Base-by-base conservation (phyloP, 495 filamentous ascomycete genomes). In the Penicillium cosmopolitanum region DNA sequence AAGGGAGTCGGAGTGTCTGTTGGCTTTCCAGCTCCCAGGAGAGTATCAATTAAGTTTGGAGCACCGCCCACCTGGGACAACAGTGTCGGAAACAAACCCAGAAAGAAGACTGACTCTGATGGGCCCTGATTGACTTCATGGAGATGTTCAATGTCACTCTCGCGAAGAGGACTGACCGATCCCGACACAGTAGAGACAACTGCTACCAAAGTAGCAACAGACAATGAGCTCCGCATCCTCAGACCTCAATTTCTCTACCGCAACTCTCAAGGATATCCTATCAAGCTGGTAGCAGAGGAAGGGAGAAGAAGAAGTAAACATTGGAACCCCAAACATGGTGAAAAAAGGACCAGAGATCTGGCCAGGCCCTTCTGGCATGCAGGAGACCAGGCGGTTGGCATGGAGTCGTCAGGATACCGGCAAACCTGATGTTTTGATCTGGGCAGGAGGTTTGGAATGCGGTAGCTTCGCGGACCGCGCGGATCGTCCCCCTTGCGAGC, bases 141-240 rank as follows among this genome's bases (percentile, higher is more conserved):
- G 9, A 48, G 10, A 28, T 48, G 46, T 28, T 48, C 46, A 48
- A 48, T 48, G 21, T 48, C 46, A 23, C 23, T 50, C 33, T 25
- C 50, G 12, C 46, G 5, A 19, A 58, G 18, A 12, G 67, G 67
- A 16, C 57, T 12, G 40, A 60, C 50, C 35, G 58, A 50, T 50
- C 65, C 40, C 15, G 56, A 70, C 11, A 48, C 58, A 11, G 65
- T 38, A 23, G 50, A 15, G 15, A 53, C 21, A 40, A 61, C 23
- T 46, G 55, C 62, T 58, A 53, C 56, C 21, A 70, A 10, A 12
- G 57, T 60, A 58, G 43, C 34, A 9, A 58, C 50, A 50, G 51
- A 64, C 16, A 61, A 23, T 13, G 52, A 23, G 9, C 63, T 36
- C 53, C 58, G 38, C 67, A 70, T 70, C 57, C 50, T 68, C 23